phyloP scores from a whole-genome alignment of 306 rosid species.

The Citrullus amarus region DNA sequence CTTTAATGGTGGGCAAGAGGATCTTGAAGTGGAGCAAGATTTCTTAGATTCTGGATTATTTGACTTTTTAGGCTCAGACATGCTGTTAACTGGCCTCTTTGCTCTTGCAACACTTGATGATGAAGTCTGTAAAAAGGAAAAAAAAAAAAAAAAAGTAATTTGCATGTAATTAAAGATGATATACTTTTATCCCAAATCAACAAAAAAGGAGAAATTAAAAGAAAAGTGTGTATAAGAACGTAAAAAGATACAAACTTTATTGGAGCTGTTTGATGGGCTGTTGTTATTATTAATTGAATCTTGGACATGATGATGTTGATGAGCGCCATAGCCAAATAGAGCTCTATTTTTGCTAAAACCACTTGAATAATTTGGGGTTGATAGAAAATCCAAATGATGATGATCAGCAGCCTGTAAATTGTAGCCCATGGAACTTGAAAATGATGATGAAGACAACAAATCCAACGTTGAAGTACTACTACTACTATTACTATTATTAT shows the following conservation, averaged over 20 bases:
- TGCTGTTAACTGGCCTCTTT: constrained; percentile 11
- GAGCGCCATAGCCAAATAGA: constrained; percentile 11
- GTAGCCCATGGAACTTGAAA: constrained; percentile 26
- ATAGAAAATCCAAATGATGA: constrained; percentile 10
- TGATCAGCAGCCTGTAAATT: constrained; percentile 21
- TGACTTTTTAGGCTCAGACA: constrained; percentile 13
- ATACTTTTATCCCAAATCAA: background rate
- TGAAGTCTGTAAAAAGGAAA: background rate
- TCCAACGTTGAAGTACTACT: constrained; percentile 11
- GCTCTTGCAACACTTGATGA: constrained; percentile 8
- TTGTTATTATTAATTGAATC: background rate
- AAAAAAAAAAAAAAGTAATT: too few species aligned
- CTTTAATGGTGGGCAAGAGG: constrained; percentile 34
- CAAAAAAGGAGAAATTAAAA: background rate
- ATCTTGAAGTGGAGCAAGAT: constrained; percentile 12
- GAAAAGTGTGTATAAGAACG: background rate
- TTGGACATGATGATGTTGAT: constrained; percentile 27
- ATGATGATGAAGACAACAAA: constrained; percentile 19
- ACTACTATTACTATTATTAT: background rate
- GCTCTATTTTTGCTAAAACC: constrained; percentile 8
- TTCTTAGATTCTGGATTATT: constrained; percentile 21
- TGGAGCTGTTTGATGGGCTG: constrained; percentile 41
- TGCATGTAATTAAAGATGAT: background rate
- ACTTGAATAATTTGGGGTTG: constrained; percentile 7
- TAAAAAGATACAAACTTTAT: background rate